Evolutionary conservation across 139 green algal genomes (phyloP), one percentile per base, ranked within the genome.

Genomic region (Micractinium sp.): DNA sequence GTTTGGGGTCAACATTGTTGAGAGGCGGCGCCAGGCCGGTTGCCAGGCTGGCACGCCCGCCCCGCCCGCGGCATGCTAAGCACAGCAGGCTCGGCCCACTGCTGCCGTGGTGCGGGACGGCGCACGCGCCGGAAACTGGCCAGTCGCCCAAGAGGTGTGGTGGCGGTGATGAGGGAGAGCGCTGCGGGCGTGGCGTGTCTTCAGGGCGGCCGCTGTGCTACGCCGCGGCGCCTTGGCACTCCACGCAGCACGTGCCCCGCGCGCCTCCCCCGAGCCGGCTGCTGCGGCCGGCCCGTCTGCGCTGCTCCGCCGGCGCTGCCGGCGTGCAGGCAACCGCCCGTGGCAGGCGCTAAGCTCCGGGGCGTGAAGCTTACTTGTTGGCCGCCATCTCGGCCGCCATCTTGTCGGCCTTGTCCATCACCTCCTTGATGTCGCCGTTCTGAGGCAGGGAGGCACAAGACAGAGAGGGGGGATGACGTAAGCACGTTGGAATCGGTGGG

Each of bases 341-440:
- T 91, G 89, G 53, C 86, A 15, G 90, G 47, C 47, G 47, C 47
- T 56, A 9, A 16, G 47, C 7, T 9, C 9, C 47, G 9, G 47
- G 47, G 47, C 47, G 5, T 5, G 7, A 56, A 56, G 63, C 63
- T 12, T 71, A 71, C 63, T 71, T 71, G 63, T 12, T 27, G 2
- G 63, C 74, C 74, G 74, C 91, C 15, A 93, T 82, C 86, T 93
- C 91, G 16, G 86, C 86, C 66, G 91, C 91, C 61, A 97, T 90
- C 86, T 95, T 93, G 90, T 96, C 94, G 31, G 95, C 95, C 94
- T 97, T 98, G 47, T 89, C 91, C 69, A 93, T 75, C 31, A 98
- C 96, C 92, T 98, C 96, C 83, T 94, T 94, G 87, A 98, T 97
- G 92, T 95, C 95, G n/a, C 83, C 83, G 83, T 87, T 87, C 83